Evolutionary conservation across 2,329 filamentous ascomycete species (phyloP), one percentile per base, ranked within the genome.

Genomic region (Triangularia setosa): DNA sequence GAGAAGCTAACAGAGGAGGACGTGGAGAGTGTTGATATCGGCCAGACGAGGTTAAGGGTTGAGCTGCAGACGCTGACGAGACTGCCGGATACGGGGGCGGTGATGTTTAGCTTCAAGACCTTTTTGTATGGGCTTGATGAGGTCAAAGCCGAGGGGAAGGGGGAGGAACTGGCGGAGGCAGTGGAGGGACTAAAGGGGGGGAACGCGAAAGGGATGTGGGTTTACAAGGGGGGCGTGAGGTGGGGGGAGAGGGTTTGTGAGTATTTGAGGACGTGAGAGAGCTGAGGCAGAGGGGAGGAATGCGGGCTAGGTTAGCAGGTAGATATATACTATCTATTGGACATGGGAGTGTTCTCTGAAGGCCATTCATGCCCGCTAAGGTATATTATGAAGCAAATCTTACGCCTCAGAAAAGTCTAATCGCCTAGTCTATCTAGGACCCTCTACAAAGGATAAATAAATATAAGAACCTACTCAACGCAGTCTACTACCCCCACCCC

Each of bases 21-120:
- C 14, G 73, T 78, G 9, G 72, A 77, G 25, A 71, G 75, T 0
- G 72, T 82, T 1, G 75, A 81, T 25, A 73, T 80, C 0, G 72
- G 77, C 4, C 72, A 55, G 55, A 79, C 77, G 72, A 76, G 6
- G 74, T 72, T 81, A 4, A 76, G 82, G 25, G 78, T 81, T 28
- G 83, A 87, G 71, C 74, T 84, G 14, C 83, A 86, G 69, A 83
- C 81, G 0, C 67, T 85, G 28, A 81, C 77, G 1, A 77, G 83
- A 1, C 75, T 86, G 7, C 83, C 83, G 0, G 69, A 75, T 63
- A 82, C 79, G 0, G 70, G 72, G 2, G 79, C 80, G 0, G 72
- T 85, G 1, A 70, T 85, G 12, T 86, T 86, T 71, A 82, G 81
- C 9, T 84, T 86, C 75, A 85, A 85, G 73, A 84, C 83, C 0